phyloP scores from a whole-genome alignment of 2,329 filamentous ascomycete species.

The Aspergillus aculeatinus region DNA sequence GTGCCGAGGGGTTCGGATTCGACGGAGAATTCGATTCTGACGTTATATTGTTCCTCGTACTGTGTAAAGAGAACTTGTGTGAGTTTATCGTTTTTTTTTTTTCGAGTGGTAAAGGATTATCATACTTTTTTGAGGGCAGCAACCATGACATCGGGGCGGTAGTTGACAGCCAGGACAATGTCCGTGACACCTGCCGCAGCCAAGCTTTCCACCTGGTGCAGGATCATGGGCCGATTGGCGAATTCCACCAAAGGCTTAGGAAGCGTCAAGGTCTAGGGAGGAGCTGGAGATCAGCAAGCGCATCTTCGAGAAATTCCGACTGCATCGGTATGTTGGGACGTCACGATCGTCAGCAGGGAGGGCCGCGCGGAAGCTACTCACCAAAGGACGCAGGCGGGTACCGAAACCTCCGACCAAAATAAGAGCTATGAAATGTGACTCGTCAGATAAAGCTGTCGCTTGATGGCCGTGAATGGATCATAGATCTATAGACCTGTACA shows the following conservation, averaged over 20 bases:
- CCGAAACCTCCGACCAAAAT: constrained; percentile 99
- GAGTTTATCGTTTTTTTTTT: not conserved
- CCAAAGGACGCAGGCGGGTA: constrained; percentile 93
- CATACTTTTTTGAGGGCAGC: constrained; percentile 82
- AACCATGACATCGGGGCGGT: constrained; percentile 97
- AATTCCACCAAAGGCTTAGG: constrained; percentile 98
- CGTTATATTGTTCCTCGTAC: constrained; percentile 90
- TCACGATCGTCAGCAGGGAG: constrained; percentile 26
- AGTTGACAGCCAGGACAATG: constrained; percentile 98
- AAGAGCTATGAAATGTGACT: constrained; percentile 62
- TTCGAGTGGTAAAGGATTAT: constrained; percentile 14
- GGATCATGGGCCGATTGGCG: constrained; percentile 98
- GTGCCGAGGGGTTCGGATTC: constrained; percentile 94
- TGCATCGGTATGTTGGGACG: constrained; percentile 8
- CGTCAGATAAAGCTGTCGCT: constrained; percentile 1
- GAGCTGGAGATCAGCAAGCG: constrained; percentile 16
- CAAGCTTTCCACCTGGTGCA: constrained; percentile 94
- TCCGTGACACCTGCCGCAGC: constrained; percentile 93
- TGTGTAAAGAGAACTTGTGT: constrained; percentile 30
- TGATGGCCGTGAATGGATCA: not conserved
- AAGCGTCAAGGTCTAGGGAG: constrained; percentile 79
- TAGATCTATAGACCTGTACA: not conserved
- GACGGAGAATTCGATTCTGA: constrained; percentile 96
- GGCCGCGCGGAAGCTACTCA: constrained; percentile 50
- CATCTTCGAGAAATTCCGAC: not conserved